Base-by-base conservation (phyloP, 2,329 filamentous ascomycete genomes). In the Pseudopithomyces maydicus region DNA sequence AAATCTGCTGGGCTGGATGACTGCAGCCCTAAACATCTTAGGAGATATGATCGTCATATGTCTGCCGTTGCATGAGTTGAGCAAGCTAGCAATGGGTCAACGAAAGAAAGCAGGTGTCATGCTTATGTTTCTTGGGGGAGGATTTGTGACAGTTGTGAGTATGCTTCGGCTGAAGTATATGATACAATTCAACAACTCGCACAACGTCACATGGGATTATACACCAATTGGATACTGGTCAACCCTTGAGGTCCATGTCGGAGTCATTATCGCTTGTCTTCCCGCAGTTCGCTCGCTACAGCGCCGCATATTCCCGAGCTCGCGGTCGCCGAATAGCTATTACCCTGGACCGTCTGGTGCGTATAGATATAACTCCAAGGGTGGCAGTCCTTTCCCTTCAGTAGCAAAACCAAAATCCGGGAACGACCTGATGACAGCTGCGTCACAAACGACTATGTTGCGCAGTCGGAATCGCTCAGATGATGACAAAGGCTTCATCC, bases 81-180 rank as follows among this genome's bases (percentile, higher is more conserved):
- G 56, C 29, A 66, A 66, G 23, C 60, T 77, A 6, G 59, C 65
- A 6, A 68, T 77, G 57, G 62, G 58, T 33, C 52, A 62, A 1
- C 60, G 63, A n/a, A 70, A 67, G 49, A 76, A 74, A 47, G 52
- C 69, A 6, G 66, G 69, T 22, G 62, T 78, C 52, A 69, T 77
- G 67, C 52, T 74, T 45, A 76, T 78, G 74, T 77, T 77, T 51
- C 56, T 68, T 2, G 62, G 73, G 14, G 74, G 75, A 29, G 64
- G 74, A 33, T 74, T 79, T 52, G 77, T 80, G 38, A 81, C 78
- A 2, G 57, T 81, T n/a, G 70, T 81, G 57, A 79, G 77, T 54
- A 74, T 78, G 23, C 63, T 81, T 26, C 76, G 79, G 8, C 63
- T 81, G 3, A 73, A 76, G 22, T 78, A 74, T 19, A 68, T 81